Evolutionary conservation across 1,139 yeast genomes (phyloP).

Genomic region (Lodderomyces orthopsilosis): DNA sequence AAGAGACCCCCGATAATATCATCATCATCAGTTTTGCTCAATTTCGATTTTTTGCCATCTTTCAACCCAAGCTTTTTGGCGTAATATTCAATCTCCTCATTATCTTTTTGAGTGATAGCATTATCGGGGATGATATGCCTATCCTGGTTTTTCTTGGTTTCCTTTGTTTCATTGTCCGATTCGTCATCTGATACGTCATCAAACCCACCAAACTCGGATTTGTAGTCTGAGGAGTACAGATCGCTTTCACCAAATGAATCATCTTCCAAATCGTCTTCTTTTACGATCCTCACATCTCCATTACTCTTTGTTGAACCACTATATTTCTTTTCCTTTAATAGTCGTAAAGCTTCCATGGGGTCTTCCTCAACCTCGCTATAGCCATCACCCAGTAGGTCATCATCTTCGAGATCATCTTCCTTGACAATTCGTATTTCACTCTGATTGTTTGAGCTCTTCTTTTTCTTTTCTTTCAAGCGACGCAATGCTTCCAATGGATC

Average conservation of each 20-base stretch:
- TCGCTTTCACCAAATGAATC: conserved; percentile 19
- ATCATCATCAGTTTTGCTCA: conserved; percentile 53
- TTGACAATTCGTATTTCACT: conserved; percentile 20
- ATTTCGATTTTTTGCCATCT: conserved; percentile 40
- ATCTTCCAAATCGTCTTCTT: conserved; percentile 29
- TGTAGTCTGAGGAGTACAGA: conserved; percentile 8
- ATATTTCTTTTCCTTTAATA: conserved; percentile 11
- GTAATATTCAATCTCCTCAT: conserved; percentile 75
- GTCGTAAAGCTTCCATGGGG: conserved; percentile 31
- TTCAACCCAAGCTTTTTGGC: conserved; percentile 79
- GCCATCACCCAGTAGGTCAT: conserved; percentile 13
- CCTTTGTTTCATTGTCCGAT: conserved; percentile 25
- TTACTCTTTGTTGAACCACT: not conserved
- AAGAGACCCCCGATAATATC: conserved; percentile 71
- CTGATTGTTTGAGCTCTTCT: conserved; percentile 2
- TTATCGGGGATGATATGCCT: conserved; percentile 5
- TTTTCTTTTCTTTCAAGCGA: conserved; percentile 11
- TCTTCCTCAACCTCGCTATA: conserved; percentile 20
- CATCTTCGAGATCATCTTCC: conserved; percentile 22
- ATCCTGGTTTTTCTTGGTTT: conserved; percentile 17
- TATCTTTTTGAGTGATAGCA: conserved; percentile 53
- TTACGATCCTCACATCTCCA: conserved; percentile 18
- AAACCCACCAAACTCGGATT: conserved; percentile 13
- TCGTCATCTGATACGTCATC: conserved; percentile 15
- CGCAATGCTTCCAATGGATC: conserved; percentile 34